These are phyloP conservation scores for Lagerstroemia speciosa DNA, from an alignment of 345 rosid genomes.

Conservation along the genomic window DNA sequence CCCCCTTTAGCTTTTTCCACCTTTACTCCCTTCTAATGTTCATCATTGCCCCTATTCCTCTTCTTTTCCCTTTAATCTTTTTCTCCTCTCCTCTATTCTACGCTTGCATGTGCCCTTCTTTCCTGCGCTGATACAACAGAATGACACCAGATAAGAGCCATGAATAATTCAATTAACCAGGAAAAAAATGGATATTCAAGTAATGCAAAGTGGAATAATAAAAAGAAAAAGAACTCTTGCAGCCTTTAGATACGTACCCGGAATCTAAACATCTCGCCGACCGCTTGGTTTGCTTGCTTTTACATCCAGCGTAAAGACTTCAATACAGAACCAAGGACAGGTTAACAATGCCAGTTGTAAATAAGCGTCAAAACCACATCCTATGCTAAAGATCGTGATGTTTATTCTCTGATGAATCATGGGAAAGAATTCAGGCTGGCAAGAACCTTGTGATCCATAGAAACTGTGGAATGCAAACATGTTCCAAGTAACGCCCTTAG, in stretches of 20 bases:
- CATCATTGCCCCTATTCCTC: not conserved
- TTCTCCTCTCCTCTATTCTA: not conserved
- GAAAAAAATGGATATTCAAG: not conserved
- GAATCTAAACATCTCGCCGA: not conserved
- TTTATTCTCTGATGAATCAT: not conserved
- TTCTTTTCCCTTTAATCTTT: not conserved
- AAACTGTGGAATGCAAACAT: no score
- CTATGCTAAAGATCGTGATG: not conserved
- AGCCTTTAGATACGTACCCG: not conserved
- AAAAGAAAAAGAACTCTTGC: not conserved
- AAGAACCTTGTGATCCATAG: no score
- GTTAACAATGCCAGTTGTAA: not conserved
- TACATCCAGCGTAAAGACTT: not conserved
- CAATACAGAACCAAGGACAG: not conserved
- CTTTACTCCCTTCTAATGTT: not conserved
- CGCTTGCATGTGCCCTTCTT: not conserved
- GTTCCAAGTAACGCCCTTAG: not conserved
- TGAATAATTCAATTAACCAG: not conserved
- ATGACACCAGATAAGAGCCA: not conserved
- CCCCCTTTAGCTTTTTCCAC: constrained; percentile 1
- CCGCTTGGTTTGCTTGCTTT: not conserved
- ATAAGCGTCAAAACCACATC: not conserved
- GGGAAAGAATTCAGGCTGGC: not conserved
- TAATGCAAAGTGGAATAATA: not conserved
- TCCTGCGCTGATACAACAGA: not conserved